These are phyloP conservation scores for Aspergillus pseudoterreus DNA, from an alignment of 2,329 filamentous ascomycete species.

Conservation along the genomic window DNA sequence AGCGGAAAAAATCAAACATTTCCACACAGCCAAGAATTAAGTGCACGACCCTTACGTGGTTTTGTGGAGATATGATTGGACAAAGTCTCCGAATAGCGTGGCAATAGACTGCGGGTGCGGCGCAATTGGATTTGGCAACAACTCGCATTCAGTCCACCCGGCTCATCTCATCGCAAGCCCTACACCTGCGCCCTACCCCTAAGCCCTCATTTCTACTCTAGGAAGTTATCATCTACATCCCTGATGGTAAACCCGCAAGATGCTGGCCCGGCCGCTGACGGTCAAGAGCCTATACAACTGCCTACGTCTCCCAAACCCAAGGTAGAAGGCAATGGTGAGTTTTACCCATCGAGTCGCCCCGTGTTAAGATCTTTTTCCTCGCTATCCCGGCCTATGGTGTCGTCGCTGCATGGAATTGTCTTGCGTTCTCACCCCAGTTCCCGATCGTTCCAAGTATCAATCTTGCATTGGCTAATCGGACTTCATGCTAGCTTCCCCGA, in stretches of 20 bases:
- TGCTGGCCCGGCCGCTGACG: slow-evolving; percentile 27
- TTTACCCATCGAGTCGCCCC: slow-evolving; percentile 1
- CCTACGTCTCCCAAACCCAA: slow-evolving; percentile 26
- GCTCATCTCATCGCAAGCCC: slow-evolving; percentile 32
- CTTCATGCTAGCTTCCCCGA: slow-evolving; percentile 21
- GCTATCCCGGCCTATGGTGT: too few relatives aligned
- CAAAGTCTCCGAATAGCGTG: too few relatives aligned
- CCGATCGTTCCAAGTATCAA: too few relatives aligned
- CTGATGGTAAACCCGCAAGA: slow-evolving; percentile 33
- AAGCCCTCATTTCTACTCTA: slow-evolving; percentile 48
- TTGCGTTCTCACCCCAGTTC: too few relatives aligned
- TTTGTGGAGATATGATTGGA: too few relatives aligned
- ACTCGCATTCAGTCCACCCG: slow-evolving; percentile 15
- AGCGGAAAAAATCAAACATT: too few relatives aligned
- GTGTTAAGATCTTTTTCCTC: not conserved
- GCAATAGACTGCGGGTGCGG: not conserved
- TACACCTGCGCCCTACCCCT: slow-evolving; percentile 46
- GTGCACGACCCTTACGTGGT: too few relatives aligned
- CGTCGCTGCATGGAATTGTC: too few relatives aligned
- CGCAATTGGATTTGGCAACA: slow-evolving; percentile 9
- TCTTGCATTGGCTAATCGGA: too few relatives aligned
- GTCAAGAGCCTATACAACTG: slow-evolving; percentile 23
- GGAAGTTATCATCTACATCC: slow-evolving; percentile 32
- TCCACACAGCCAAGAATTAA: too few relatives aligned
- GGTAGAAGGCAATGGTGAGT: slow-evolving; percentile 34